Conservation (phyloP, 768 basidiomycete genomes). For the Lactifluus pinguis region DNA sequence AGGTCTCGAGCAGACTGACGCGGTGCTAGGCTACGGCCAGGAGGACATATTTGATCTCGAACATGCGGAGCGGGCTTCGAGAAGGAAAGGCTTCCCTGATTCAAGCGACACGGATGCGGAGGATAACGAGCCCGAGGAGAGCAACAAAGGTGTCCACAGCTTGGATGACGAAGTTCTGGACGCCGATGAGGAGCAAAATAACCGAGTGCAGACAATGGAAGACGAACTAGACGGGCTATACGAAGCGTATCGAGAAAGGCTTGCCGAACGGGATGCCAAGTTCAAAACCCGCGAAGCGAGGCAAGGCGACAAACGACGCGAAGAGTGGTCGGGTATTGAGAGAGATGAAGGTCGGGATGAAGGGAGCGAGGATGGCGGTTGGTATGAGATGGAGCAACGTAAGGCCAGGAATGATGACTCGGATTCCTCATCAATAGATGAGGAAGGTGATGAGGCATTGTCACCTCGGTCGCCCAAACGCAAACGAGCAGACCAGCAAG, state of each 20-base stretch:
- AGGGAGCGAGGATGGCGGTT: slow-evolving; percentile 46
- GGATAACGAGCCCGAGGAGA: slow-evolving; percentile 37
- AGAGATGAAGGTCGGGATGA: slow-evolving; percentile 28
- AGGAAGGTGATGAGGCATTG: slow-evolving; percentile 29
- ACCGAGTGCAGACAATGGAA: slow-evolving; percentile 57
- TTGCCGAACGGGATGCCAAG: slow-evolving; percentile 81
- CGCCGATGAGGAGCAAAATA: slow-evolving; percentile 62
- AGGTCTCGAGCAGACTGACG: slow-evolving; percentile 76
- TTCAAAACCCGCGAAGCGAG: slow-evolving; percentile 75
- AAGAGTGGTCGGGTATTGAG: slow-evolving; percentile 75
- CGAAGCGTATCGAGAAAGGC: slow-evolving; percentile 70
- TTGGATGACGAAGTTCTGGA: slow-evolving; percentile 40
- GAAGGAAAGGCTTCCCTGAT: slow-evolving; percentile 31
- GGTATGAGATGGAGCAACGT: slow-evolving; percentile 52
- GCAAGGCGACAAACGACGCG: slow-evolving; percentile 60
- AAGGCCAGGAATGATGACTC: slow-evolving; percentile 40
- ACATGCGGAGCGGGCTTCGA: slow-evolving; percentile 41
- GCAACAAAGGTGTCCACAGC: slow-evolving; percentile 32
- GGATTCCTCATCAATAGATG: slow-evolving; percentile 42
- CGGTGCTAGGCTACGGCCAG: slow-evolving; percentile 61
- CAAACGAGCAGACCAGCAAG: slow-evolving; percentile 26
- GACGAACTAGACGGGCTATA: slow-evolving; percentile 85
- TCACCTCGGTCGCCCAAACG: slow-evolving; percentile 32
- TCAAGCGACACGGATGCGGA: slow-evolving; percentile 24
- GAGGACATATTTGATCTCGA: slow-evolving; percentile 86